These are phyloP conservation scores for Mariannaea sp. DNA, from an alignment of 2,329 filamentous ascomycete genomes.

Conservation along the genomic window DNA sequence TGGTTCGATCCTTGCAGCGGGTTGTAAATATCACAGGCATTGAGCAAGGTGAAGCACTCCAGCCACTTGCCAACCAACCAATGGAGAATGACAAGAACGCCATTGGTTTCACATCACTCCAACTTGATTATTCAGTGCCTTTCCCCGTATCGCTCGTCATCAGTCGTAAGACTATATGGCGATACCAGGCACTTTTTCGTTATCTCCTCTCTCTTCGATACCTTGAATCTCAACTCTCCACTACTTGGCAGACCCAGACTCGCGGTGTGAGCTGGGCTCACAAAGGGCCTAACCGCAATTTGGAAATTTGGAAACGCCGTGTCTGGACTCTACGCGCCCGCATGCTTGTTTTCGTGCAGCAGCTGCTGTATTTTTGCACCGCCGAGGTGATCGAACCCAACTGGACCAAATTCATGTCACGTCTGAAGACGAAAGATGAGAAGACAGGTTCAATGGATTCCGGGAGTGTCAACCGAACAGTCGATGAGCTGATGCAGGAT, in stretches of 20 bases:
- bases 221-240: slow-evolving; percentile 83
- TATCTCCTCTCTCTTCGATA: slow-evolving; percentile 90
- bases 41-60: slow-evolving; percentile 83
- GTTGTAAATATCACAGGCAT: slow-evolving; percentile 97
- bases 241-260: slow-evolving; percentile 89
- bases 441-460: slow-evolving; percentile 31
- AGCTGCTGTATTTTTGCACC: slow-evolving; percentile 95
- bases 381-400: slow-evolving; percentile 97
- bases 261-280: slow-evolving; percentile 82
- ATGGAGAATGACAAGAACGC: slow-evolving; percentile 86
- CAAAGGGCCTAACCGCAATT: slow-evolving; percentile 69
- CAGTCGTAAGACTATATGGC: slow-evolving; percentile 92
- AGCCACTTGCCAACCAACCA: slow-evolving; percentile 69
- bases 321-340: slow-evolving; percentile 90
- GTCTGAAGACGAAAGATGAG: slow-evolving; percentile 68
- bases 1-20: slow-evolving; percentile 92
- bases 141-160: slow-evolving; percentile 96
- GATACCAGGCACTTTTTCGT: slow-evolving; percentile 94
- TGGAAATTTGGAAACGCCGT: slow-evolving; percentile 91
- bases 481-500: slow-evolving; percentile 98
- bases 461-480: slow-evolving; percentile 65
- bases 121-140: slow-evolving; percentile 91
- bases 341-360: slow-evolving; percentile 97
- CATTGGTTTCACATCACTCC: slow-evolving; percentile 86
- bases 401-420: slow-evolving; percentile 92